A percentile compares a stretch with the other conserved stretches of the same genome.
Conservation (phyloP, 805 yeast species). For the Starmerella asiatica region DNA sequence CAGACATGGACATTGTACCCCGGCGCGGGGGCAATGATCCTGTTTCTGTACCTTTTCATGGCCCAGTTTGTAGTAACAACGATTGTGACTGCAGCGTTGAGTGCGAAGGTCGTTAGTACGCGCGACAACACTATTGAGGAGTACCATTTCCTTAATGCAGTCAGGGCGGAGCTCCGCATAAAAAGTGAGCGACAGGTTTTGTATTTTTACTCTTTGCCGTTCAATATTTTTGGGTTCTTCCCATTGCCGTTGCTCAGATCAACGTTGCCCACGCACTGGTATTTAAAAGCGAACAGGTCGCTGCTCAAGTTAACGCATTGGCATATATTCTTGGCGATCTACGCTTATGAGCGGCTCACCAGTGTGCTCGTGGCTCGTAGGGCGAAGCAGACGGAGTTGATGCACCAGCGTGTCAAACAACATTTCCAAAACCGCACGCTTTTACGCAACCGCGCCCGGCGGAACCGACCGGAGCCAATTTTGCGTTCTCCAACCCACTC, state of each 20-base stretch:
- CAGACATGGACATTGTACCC: conserved; percentile 39
- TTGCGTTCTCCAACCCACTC: neutral
- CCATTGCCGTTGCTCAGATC: conserved; percentile 25
- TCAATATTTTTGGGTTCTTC: conserved; percentile 26
- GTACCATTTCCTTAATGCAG: conserved; percentile 28
- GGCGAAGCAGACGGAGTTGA: conserved; percentile 12
- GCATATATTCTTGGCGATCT: conserved; percentile 27
- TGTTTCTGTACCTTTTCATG: conserved; percentile 39
- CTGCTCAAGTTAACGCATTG: conserved; percentile 29
- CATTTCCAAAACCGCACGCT: conserved; percentile 12
- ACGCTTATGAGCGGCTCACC: conserved; percentile 23
- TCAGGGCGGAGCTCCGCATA: conserved; percentile 29
- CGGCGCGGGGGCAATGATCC: conserved; percentile 34
- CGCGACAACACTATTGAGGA: conserved; percentile 29
- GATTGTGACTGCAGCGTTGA: conserved; percentile 41
- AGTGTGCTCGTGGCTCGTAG: conserved; percentile 15
- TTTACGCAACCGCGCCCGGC: conserved; percentile 2
- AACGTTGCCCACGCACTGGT: conserved; percentile 24
- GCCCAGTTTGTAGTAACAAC: conserved; percentile 44
- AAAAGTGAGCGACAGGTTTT: conserved; percentile 28
- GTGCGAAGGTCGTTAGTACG: conserved; percentile 29
- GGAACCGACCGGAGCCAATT: neutral
- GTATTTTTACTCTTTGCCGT: conserved; percentile 29
- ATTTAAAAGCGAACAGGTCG: conserved; percentile 25
- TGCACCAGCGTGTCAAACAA: conserved; percentile 14